A percentile compares a stretch with the other conserved stretches of the same genome.
Evolutionary conservation across 2,329 filamentous ascomycete species (phyloP).

Genomic region (Madurella mycetomatis): DNA sequence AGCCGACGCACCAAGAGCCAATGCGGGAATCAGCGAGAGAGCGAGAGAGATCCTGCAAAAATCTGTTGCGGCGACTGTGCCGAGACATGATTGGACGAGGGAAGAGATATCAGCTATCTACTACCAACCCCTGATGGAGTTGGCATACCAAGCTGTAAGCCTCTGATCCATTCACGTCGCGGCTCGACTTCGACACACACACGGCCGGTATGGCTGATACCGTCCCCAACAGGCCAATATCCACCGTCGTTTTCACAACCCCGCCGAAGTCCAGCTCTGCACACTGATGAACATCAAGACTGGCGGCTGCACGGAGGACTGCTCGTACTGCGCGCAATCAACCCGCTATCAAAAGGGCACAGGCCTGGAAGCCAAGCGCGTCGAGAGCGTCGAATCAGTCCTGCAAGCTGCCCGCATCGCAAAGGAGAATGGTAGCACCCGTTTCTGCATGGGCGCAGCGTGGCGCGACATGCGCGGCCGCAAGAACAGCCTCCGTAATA

Average conservation of each 20-base stretch:
- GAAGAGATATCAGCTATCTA: constrained; percentile 80
- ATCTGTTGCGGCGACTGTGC: constrained; percentile 56
- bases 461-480: constrained; percentile 93
- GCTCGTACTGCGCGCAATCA: constrained; percentile 88
- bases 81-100: constrained; percentile 72
- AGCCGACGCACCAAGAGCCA: not conserved
- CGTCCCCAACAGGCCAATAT: constrained; percentile 57
- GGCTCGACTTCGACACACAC: not conserved
- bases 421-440: constrained; percentile 77
- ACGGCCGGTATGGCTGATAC: not conserved
- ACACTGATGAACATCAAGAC: constrained; percentile 97
- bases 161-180: not conserved
- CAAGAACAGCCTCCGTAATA: constrained; percentile 76
- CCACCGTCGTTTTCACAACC: constrained; percentile 81
- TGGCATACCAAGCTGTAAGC: constrained; percentile 69
- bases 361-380: constrained; percentile 73
- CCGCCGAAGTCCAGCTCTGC: constrained; percentile 82
- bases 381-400: constrained; percentile 75
- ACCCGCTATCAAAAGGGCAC: constrained; percentile 73
- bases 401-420: constrained; percentile 72
- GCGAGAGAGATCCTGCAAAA: constrained; percentile 33
- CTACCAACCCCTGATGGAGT: constrained; percentile 73
- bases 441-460: constrained; percentile 93
- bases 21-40: constrained; percentile 7
- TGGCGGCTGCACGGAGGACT: constrained; percentile 87